Evolutionary conservation across 208 protist species (phyloP).

Genomic region (Leishmania tarentolae): DNA sequence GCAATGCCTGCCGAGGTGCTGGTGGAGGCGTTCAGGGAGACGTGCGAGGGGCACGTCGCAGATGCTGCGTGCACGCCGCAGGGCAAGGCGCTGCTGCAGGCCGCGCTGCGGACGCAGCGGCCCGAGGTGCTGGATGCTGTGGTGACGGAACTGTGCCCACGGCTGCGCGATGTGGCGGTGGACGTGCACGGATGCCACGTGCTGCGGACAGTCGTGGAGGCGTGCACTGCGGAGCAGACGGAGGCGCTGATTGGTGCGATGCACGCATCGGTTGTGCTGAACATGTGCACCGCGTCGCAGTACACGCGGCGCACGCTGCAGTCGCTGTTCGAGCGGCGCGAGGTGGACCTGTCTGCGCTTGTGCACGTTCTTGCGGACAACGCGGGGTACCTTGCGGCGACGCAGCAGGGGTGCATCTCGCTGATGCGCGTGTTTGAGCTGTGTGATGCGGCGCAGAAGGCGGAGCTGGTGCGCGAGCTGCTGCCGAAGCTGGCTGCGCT

Average conservation of each 20-base stretch:
- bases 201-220: slow-evolving; percentile 57
- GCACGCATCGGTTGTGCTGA: slow-evolving; percentile 73
- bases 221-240: slow-evolving; percentile 55
- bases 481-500: slow-evolving; percentile 70
- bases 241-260: slow-evolving; percentile 54
- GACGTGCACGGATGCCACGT: slow-evolving; percentile 82
- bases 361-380: slow-evolving; percentile 68
- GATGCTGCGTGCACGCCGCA: slow-evolving; percentile 61
- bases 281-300: slow-evolving; percentile 81
- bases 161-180: slow-evolving; percentile 61
- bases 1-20: slow-evolving; percentile 14
- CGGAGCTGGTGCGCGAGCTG: slow-evolving; percentile 56
- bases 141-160: slow-evolving; percentile 53
- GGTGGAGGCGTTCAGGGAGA: slow-evolving; percentile 19
- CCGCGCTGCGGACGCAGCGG: slow-evolving; percentile 55
- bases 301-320: slow-evolving; percentile 79
- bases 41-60: slow-evolving; percentile 48
- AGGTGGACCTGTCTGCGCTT: slow-evolving; percentile 61
- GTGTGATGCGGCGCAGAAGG: slow-evolving; percentile 58
- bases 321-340: slow-evolving; percentile 69
- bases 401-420: slow-evolving; percentile 88
- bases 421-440: slow-evolving; percentile 86
- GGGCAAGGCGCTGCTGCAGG: slow-evolving; percentile 57
- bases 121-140: slow-evolving; percentile 40
- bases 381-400: slow-evolving; percentile 78